These are phyloP conservation scores for Flaveria robusta DNA, from an alignment of 129 eudicot species.

Conservation along the genomic window DNA sequence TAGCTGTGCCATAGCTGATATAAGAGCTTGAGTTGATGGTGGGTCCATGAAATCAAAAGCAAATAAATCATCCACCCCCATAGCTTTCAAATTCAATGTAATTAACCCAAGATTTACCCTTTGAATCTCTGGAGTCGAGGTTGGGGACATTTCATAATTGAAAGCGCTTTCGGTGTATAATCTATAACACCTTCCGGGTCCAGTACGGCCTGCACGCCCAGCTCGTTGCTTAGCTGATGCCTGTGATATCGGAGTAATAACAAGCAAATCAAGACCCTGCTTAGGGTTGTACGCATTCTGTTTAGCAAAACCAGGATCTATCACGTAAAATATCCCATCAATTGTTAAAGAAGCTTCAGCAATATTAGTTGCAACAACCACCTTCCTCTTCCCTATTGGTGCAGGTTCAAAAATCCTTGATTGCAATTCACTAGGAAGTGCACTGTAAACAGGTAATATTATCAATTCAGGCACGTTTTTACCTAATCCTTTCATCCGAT, in stretches of 20 bases:
- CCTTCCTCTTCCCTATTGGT: conserved; percentile 90
- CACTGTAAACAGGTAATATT: conserved; percentile 82
- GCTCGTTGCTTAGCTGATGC: conserved; percentile 54
- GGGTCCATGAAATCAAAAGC: conserved; percentile 90
- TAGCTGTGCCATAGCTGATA: conserved; percentile 82
- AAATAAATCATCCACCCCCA: conserved; percentile 81
- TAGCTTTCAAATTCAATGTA: conserved; percentile 72
- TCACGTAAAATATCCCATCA: conserved; percentile 49
- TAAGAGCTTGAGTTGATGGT: conserved; percentile 81
- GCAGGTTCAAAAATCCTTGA: conserved; percentile 92
- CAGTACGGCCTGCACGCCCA: conserved; percentile 50
- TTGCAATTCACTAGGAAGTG: conserved; percentile 94
- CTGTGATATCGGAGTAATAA: conserved; percentile 38
- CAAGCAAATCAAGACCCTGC: conserved; percentile 42
- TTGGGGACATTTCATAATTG: conserved; percentile 81
- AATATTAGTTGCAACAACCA: conserved; percentile 48
- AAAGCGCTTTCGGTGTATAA: conserved; percentile 77
- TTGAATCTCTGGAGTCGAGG: conserved; percentile 85
- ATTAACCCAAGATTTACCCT: conserved; percentile 48
- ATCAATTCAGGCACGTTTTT: conserved; percentile 83
- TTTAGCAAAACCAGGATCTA: conserved; percentile 48
- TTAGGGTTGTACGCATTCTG: conserved; percentile 39
- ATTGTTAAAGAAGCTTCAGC: conserved; percentile 55
- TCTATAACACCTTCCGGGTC: conserved; percentile 54
- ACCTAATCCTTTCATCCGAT: conserved; percentile 87